phyloP scores from a whole-genome alignment of 352 stramenopile genomes.

The Pythium guiyangense region DNA sequence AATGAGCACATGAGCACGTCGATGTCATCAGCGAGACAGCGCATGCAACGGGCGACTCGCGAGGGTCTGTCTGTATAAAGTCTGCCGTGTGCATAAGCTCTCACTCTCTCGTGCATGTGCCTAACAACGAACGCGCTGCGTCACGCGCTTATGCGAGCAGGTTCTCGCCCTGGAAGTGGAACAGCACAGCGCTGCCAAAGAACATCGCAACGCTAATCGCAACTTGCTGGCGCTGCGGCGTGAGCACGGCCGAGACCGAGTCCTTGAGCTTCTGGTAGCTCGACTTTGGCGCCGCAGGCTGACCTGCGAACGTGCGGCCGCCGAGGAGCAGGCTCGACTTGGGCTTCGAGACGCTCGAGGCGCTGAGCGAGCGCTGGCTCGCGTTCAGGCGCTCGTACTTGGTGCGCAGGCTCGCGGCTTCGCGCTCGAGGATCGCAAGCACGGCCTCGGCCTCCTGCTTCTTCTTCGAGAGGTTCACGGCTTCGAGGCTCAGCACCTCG shows the following conservation, averaged over 20 bases:
- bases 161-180: constrained; percentile 85
- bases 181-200: constrained; percentile 60
- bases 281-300: constrained; percentile 49
- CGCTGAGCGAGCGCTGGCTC: constrained; percentile 60
- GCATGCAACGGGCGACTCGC: no score
- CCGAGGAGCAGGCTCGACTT: constrained; percentile 51
- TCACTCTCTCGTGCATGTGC: constrained; percentile 2
- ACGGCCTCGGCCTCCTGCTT: constrained; percentile 75
- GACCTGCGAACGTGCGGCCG: constrained; percentile 37
- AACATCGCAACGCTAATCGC: constrained; percentile 75
- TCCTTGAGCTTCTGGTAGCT: constrained; percentile 62
- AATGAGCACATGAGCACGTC: no score
- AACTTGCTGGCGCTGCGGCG: constrained; percentile 68
- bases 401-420: constrained; percentile 67
- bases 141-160: constrained; percentile 54
- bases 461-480: constrained; percentile 68
- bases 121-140: neutral
- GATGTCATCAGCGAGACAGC: no score
- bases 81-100: neutral
- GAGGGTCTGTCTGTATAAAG: no score
- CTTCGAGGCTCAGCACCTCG: constrained; percentile 68
- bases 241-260: constrained; percentile 54
- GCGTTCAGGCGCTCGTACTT: constrained; percentile 82
- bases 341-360: constrained; percentile 52
- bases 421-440: constrained; percentile 60